Conservation (phyloP, 1,284 basidiomycete species). For the Meira nashicola region DNA sequence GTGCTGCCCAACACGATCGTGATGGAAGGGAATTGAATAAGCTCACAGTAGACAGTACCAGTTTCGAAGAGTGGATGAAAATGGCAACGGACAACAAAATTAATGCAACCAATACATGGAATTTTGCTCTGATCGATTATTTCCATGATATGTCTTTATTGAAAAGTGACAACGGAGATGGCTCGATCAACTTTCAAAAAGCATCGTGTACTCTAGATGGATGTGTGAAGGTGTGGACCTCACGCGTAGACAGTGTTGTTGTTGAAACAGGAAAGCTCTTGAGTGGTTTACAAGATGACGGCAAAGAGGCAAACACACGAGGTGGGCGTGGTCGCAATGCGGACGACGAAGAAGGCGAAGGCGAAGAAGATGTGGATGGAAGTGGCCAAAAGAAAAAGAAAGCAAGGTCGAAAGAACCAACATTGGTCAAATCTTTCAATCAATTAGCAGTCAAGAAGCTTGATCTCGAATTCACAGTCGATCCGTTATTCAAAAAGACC, state of each 20-base stretch:
- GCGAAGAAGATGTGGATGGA: slow-evolving; percentile 55
- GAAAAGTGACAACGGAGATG: slow-evolving; percentile 53
- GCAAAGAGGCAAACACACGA: slow-evolving; percentile 55
- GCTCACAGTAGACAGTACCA: slow-evolving; percentile 47
- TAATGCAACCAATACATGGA: slow-evolving; percentile 95
- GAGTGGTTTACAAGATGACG: slow-evolving; percentile 72
- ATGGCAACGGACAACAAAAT: slow-evolving; percentile 99
- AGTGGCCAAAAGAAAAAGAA: slow-evolving; percentile 61
- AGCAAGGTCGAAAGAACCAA: slow-evolving; percentile 41
- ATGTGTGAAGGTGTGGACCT: slow-evolving; percentile 99
- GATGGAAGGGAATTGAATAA: slow-evolving; percentile 10
- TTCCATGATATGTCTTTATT: slow-evolving; percentile 98
- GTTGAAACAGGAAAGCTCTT: slow-evolving; percentile 94
- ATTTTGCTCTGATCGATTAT: slow-evolving; percentile 95
- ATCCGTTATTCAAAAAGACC: slow-evolving; percentile 95
- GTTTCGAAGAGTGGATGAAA: slow-evolving; percentile 96
- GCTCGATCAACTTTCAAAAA: slow-evolving; percentile 89
- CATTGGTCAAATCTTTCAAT: slow-evolving; percentile 53
- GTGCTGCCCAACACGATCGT: slow-evolving; percentile 4
- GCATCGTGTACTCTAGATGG: slow-evolving; percentile 96
- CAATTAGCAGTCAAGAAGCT: slow-evolving; percentile 77
- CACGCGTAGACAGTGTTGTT: slow-evolving; percentile 90
- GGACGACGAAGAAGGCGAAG: slow-evolving; percentile 56
- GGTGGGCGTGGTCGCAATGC: slow-evolving; percentile 20
- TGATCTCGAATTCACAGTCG: slow-evolving; percentile 76